Conservation (phyloP, 768 basidiomycete species). For the Lactarius psammicola region DNA sequence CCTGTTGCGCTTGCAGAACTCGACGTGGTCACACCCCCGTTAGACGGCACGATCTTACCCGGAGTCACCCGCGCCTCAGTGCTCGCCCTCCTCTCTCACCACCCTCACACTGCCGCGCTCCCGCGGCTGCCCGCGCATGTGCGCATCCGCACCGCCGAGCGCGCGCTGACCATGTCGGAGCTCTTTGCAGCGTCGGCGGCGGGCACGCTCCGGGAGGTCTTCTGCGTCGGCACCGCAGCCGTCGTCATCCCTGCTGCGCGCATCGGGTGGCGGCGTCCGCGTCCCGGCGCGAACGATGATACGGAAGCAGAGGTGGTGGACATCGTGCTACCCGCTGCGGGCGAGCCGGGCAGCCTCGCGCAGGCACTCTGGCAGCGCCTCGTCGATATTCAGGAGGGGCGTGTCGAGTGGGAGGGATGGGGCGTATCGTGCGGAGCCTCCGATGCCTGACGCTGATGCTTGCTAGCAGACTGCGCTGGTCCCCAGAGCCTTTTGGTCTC, state of each 20-base stretch:
- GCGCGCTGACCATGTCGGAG: constrained; percentile 46
- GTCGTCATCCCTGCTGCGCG: constrained; percentile 69
- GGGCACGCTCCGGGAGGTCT: constrained; percentile 76
- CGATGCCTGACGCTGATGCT: background rate
- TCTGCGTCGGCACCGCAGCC: constrained; percentile 83
- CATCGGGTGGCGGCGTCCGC: constrained; percentile 63
- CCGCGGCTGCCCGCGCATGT: constrained; percentile 46
- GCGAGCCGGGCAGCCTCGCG: constrained; percentile 51
- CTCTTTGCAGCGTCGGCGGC: constrained; percentile 44
- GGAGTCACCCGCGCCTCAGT: constrained; percentile 90
- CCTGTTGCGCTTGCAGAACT: constrained; percentile 41
- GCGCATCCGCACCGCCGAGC: constrained; percentile 43
- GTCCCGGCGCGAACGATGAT: background rate
- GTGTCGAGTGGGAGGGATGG: constrained; percentile 62
- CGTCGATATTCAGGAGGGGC: constrained; percentile 75
- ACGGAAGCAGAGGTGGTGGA: constrained; percentile 16
- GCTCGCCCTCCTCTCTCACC: constrained; percentile 65
- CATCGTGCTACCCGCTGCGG: constrained; percentile 52
- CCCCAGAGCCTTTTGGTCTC: background rate
- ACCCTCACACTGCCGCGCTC: constrained; percentile 43
- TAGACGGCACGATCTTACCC: constrained; percentile 90
- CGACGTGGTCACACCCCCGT: constrained; percentile 84
- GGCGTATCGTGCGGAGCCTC: constrained; percentile 43
- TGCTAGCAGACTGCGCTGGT: background rate
- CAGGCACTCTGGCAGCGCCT: constrained; percentile 68